Percentiles rank a stretch among this genome's conserved stretches.
phyloP scores from a whole-genome alignment of 768 basidiomycete species.

The Solioccasus polychromus region DNA sequence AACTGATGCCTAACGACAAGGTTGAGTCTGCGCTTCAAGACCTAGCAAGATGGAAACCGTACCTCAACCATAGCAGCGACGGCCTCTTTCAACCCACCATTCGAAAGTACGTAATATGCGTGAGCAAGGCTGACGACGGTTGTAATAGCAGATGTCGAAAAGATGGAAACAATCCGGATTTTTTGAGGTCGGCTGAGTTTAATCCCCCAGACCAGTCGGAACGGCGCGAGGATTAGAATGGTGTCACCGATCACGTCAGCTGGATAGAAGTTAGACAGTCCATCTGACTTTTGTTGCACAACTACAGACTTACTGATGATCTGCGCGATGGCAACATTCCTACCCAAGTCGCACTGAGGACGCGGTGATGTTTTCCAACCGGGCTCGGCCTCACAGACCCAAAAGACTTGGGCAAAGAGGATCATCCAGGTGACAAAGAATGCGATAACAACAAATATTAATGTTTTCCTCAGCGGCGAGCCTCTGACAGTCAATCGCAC shows the following conservation, averaged over 20 bases:
- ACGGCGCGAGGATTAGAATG: conserved; percentile 1
- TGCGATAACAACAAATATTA: not conserved
- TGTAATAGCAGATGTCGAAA: conserved; percentile 6
- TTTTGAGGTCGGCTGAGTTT: not conserved
- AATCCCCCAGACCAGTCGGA: not conserved
- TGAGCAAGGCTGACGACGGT: no score
- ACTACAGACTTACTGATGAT: no score
- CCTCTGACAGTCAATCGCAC: not conserved
- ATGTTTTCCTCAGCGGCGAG: not conserved
- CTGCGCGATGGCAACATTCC: no score
- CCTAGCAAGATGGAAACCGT: no score
- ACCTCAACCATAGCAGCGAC: conserved; percentile 3
- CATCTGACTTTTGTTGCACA: no score
- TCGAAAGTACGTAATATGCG: not conserved
- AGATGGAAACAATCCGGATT: conserved; percentile 4
- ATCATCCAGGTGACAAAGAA: no score
- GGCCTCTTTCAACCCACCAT: conserved; percentile 2
- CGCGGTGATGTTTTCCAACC: conserved; percentile 7
- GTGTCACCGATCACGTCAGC: conserved; percentile 4
- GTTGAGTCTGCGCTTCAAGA: no score
- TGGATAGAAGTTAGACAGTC: no score
- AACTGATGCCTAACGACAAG: not conserved
- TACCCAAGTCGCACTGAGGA: no score
- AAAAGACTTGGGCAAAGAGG: conserved; percentile 4
- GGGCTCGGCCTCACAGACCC: conserved; percentile 3